These are phyloP conservation scores for Candida buenavistaensis DNA, from an alignment of 1,139 yeast genomes.

Conservation along the genomic window DNA sequence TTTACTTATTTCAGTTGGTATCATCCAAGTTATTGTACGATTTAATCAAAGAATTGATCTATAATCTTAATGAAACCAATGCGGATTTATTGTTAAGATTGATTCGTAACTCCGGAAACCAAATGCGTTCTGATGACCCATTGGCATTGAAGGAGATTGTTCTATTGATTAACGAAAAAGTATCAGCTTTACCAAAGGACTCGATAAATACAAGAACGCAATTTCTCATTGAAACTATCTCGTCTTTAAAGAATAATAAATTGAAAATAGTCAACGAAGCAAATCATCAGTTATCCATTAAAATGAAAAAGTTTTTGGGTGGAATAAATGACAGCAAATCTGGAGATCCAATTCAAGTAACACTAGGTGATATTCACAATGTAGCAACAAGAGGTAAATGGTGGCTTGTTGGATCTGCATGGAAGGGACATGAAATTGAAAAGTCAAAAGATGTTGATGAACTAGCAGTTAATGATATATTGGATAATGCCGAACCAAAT, in stretches of 20 bases:
- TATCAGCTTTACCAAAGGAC: slow-evolving; percentile 30
- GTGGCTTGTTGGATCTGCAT: slow-evolving; percentile 99
- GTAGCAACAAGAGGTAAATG: slow-evolving; percentile 86
- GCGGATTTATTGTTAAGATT: slow-evolving; percentile 77
- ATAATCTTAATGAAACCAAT: slow-evolving; percentile 62
- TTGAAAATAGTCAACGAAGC: slow-evolving; percentile 54
- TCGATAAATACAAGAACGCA: slow-evolving; percentile 65
- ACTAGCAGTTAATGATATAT: slow-evolving; percentile 49
- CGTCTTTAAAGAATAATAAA: slow-evolving; percentile 84
- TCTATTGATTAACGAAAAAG: slow-evolving; percentile 50
- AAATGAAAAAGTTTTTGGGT: slow-evolving; percentile 71
- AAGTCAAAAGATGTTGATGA: slow-evolving; percentile 27
- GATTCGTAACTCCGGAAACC: slow-evolving; percentile 75
- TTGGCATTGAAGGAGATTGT: slow-evolving; percentile 80
- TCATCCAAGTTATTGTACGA: slow-evolving; percentile 78
- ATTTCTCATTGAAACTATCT: slow-evolving; percentile 80
- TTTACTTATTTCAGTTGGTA: slow-evolving; percentile 75
- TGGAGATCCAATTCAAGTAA: slow-evolving; percentile 80
- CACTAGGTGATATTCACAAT: slow-evolving; percentile 76
- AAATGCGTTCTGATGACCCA: slow-evolving; percentile 89
- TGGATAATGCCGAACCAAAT: slow-evolving; percentile 75
- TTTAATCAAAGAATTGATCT: slow-evolving; percentile 57
- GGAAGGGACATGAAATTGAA: slow-evolving; percentile 62
- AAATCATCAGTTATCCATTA: slow-evolving; percentile 48
- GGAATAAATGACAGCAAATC: slow-evolving; percentile 43